These are phyloP conservation scores for Penicillium sp. DNA, from an alignment of 2,329 filamentous ascomycete species.

Conservation along the genomic window DNA sequence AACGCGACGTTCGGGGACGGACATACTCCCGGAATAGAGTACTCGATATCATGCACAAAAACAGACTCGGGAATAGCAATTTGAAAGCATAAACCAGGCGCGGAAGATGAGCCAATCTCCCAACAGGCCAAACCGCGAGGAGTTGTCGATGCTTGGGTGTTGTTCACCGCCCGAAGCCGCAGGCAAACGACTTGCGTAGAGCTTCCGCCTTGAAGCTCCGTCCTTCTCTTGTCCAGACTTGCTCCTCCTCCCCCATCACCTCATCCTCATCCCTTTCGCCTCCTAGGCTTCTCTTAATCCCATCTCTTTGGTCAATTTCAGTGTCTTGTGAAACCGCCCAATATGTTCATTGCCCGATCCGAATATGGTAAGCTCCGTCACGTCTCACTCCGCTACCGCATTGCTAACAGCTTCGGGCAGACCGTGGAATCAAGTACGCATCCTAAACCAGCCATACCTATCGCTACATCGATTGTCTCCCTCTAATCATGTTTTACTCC, in stretches of 20 bases:
- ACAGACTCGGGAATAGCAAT: neutral
- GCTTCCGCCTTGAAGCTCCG: constrained; percentile 31
- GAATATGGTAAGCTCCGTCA: constrained; percentile 83
- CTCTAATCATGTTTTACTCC: constrained; percentile 27
- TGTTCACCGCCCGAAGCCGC: constrained; percentile 26
- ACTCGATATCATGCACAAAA: constrained; percentile 29
- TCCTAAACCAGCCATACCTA: constrained; percentile 5
- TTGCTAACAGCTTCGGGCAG: constrained; percentile 40
- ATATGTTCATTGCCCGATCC: constrained; percentile 99
- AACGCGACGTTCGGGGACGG: constrained; percentile 45
- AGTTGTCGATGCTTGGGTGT: constrained; percentile 12
- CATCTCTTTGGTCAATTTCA: neutral
- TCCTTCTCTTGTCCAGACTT: constrained; percentile 29
- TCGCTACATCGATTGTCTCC: constrained; percentile 10
- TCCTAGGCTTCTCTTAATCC: neutral
- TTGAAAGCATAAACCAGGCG: neutral
- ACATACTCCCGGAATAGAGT: constrained; percentile 37
- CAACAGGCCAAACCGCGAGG: neutral
- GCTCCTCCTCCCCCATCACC: constrained; percentile 15
- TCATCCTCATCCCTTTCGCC: neutral
- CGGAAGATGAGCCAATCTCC: neutral
- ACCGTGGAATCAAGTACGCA: constrained; percentile 86
- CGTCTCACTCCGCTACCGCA: constrained; percentile 29
- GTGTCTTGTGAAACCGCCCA: constrained; percentile 51
- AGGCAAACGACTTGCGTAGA: constrained; percentile 44